Base-by-base conservation (phyloP, 495 filamentous ascomycete genomes). In the Penicillium mononematosum region DNA sequence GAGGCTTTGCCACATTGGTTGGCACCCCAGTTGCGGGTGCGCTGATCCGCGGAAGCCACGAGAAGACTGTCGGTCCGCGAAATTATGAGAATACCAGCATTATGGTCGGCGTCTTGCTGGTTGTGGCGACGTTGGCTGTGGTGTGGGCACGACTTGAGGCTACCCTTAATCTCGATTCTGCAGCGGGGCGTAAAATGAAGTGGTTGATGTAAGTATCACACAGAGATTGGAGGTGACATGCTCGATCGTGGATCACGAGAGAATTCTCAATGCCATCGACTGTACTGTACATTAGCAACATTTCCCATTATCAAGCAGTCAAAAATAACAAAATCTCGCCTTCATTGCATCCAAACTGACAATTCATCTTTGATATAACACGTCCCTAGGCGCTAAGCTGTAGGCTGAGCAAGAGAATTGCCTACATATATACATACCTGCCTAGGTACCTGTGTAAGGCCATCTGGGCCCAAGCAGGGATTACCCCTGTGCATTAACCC, bases 11-110 rank as follows among this genome's bases (percentile, higher is more conserved):
- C 0, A 73, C 72, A 0, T 45, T 78, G 14, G 38, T 78, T 17
- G 76, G 76, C n/a, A 78, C 75, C 7, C 76, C 71, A 0, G 54
- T 76, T n/a, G 70, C 65, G 3, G 76, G 76, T 4, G 59, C 70
- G 5, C 50, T 79, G 53, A 71, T 76, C 56, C 66, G 67, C 1
- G 60, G 63, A 31, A 58, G 38, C 25, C 24, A 39, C 9, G 39
- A 60, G 16, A 25, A 65, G 20, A 53, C 24, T 9, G 38, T 55
- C 16, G 36, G 45, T 2, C 60, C 71, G 1, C 50, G 50, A 16
- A 70, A 45, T 29, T 75, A 69, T 56, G 56, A 67, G 32, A 62
- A 68, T 43, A 74, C 66, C 44, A 58, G 59, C 29, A 58, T 73
- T 2, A 51, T 74, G 59, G 70, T 73, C 2, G 65, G 65, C 2